Percentiles rank a stretch among this genome's conserved stretches.
Conservation (phyloP, 192 early-diverging fungal genomes). For the Coemansia nantahalensis region DNA sequence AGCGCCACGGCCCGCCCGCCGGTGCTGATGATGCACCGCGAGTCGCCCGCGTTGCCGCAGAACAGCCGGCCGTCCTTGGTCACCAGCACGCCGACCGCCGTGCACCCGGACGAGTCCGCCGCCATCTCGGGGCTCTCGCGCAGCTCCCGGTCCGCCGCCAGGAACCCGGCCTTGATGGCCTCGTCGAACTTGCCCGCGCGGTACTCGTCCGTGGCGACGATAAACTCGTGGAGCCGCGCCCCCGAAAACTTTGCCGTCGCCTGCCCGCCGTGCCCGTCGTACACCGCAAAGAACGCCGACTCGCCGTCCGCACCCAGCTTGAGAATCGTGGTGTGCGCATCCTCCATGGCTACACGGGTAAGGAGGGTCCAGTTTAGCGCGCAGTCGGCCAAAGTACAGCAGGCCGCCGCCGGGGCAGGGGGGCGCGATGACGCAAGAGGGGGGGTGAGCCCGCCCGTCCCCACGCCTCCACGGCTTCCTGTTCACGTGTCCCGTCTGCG, state of each 20-base stretch:
- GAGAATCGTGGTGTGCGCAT: constrained; percentile 89
- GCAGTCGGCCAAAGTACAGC: too few species aligned
- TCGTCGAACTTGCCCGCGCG: constrained; percentile 62
- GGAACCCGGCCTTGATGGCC: constrained; percentile 83
- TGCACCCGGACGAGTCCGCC: constrained; percentile 92
- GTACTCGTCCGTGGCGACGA: constrained; percentile 65
- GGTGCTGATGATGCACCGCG: constrained; percentile 81
- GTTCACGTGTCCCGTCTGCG: too few species aligned
- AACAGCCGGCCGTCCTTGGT: constrained; percentile 77
- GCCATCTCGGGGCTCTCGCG: constrained; percentile 73
- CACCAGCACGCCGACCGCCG: constrained; percentile 85
- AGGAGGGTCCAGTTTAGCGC: too few species aligned
- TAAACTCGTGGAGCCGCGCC: constrained; percentile 67
- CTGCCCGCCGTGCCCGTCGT: constrained; percentile 92
- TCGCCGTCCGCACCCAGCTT: constrained; percentile 61
- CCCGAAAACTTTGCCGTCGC: constrained; percentile 85
- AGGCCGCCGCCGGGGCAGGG: too few species aligned
- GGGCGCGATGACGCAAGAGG: too few species aligned
- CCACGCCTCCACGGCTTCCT: too few species aligned
- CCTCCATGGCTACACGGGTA: constrained; percentile 84
- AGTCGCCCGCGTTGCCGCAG: constrained; percentile 95
- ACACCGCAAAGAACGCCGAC: constrained; percentile 92
- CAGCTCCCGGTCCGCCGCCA: constrained; percentile 76
- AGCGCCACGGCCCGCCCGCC: constrained; percentile 75
- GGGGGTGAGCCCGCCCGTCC: too few species aligned